These are phyloP conservation scores for Canna indica DNA, from an alignment of 176 grass and related monocot genomes.

Conservation along the genomic window DNA sequence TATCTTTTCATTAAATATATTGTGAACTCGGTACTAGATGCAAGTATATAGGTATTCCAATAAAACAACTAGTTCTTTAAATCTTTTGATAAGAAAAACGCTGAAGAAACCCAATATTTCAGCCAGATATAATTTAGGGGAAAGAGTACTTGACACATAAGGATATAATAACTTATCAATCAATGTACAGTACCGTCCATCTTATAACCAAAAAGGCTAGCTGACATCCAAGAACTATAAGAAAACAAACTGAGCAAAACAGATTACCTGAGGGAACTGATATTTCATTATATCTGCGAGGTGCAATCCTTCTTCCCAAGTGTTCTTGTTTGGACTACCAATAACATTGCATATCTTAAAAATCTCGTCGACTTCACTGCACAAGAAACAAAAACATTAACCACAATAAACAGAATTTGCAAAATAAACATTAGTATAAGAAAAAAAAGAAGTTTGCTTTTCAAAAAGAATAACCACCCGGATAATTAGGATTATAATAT, in stretches of 20 bases:
- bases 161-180: no score
- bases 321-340: conserved; percentile 63
- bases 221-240: background rate
- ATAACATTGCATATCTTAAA: conserved; percentile 90
- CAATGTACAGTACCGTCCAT: no score
- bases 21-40: no score
- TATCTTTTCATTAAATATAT: no score
- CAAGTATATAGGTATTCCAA: no score
- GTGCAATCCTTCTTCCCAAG: conserved; percentile 80
- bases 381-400: conserved; percentile 4
- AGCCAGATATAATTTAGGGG: no score
- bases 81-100: no score
- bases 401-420: background rate
- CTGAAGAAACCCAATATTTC: no score
- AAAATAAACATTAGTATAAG: background rate
- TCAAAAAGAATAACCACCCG: background rate
- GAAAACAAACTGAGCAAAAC: conserved; percentile 1
- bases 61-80: no score
- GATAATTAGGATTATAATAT: no score
- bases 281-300: conserved; percentile 79
- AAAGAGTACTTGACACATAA: no score
- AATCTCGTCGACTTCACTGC: conserved; percentile 91
- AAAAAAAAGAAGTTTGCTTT: conserved; percentile 1
- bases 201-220: background rate
- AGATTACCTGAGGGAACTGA: conserved; percentile 78